Evolutionary conservation across 2,329 filamentous ascomycete species (phyloP), one percentile per base, ranked within the genome.

Genomic region (Gyromitra esculenta): DNA sequence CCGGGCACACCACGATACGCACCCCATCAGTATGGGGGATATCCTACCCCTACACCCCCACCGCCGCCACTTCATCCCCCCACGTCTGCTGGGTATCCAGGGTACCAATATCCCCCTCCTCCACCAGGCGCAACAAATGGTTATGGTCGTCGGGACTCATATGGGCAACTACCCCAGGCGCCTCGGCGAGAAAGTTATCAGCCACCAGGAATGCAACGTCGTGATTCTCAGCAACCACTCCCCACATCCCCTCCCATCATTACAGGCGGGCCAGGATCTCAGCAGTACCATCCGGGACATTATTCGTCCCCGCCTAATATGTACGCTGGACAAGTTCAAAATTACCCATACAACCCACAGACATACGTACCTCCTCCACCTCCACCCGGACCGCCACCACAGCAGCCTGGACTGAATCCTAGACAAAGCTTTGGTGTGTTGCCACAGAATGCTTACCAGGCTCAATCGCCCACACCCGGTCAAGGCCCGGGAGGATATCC

Each of bases 341-440:
- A 76, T 15, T 83, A 83, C 31, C 83, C 84, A 13, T 87, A 86
- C 69, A 85, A 88, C 39, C 87, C 88, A 13, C 84, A 85, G 0
- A 88, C 88, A 2, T 90, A 89, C 77, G 87, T 91, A 48, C 89
- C 88, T 3, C 89, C 89, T 1, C 89, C 89, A 5, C 89, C 89
- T 0, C 89, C 89, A 1, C 89, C 89, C 0, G 89, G 88, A 0
- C 89, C 89, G 2, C 89, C 89, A 6, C 89, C 89, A 9, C 70
- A 60, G 7, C 73, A 75, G 21, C 62, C 67, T 50, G 63, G 74
- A 0, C 81, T 90, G 79, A 88, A 88, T 2, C 88, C 88, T 41
- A 88, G 90, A 81, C 89, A 90, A 82, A 90, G 88, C 8, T 87
- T 89, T 37, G 87, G 89, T 78, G 88, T 89, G 80, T 15, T 77